These are phyloP conservation scores for Phytophthora fragariae DNA, from an alignment of 352 stramenopile genomes.

Conservation along the genomic window DNA sequence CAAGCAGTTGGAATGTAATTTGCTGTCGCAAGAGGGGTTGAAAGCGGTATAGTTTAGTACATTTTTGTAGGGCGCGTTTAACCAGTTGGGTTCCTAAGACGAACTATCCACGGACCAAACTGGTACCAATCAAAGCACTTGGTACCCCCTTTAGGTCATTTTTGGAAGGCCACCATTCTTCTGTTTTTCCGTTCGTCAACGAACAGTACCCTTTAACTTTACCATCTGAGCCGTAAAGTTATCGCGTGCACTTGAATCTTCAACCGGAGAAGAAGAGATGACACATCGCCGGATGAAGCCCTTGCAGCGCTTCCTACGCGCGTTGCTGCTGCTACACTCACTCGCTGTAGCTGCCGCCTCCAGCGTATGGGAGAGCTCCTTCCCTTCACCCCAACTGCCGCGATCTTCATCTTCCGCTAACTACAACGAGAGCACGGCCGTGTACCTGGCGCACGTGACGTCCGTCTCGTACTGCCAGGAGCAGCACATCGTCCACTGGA, in stretches of 20 bases:
- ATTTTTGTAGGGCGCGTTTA: too few species aligned
- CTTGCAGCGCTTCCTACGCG: constrained; percentile 9
- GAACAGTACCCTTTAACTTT: neutral
- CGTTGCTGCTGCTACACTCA: constrained; percentile 32
- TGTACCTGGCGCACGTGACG: constrained; percentile 82
- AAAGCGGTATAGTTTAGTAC: too few species aligned
- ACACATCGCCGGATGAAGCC: neutral
- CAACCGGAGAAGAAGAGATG: constrained; percentile 9
- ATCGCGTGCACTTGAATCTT: neutral
- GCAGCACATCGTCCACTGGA: constrained; percentile 76
- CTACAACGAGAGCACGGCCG: constrained; percentile 75
- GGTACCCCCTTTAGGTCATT: too few species aligned
- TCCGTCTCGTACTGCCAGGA: constrained; percentile 81
- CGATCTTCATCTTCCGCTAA: constrained; percentile 1
- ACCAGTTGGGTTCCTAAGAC: too few species aligned
- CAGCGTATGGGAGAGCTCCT: constrained; percentile 27
- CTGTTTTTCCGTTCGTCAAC: neutral
- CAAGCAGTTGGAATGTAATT: too few species aligned
- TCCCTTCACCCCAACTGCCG: constrained; percentile 19
- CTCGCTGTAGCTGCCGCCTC: constrained; percentile 9
- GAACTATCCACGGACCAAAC: too few species aligned
- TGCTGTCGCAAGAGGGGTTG: too few species aligned
- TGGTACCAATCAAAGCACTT: too few species aligned
- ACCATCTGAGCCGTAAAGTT: neutral
- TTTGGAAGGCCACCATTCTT: too few species aligned